Evolutionary conservation across 495 filamentous ascomycete species (phyloP).

Genomic region (Penicillium mononematosum): DNA sequence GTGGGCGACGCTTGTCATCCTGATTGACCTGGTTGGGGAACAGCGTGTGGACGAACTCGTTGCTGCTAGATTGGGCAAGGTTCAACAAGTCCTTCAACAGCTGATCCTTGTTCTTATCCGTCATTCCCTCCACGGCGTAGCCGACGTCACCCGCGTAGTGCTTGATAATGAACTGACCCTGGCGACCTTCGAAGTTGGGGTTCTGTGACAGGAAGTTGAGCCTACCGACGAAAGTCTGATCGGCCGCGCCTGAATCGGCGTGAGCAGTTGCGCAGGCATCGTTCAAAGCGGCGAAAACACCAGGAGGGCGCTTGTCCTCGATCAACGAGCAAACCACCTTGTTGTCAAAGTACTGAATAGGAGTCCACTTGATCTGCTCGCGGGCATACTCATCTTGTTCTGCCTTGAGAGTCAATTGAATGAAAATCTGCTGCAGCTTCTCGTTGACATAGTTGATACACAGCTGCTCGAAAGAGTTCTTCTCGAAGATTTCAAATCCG

Average conservation of each 20-base stretch:
- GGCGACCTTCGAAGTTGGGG: slow-evolving; percentile 85
- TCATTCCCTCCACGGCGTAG: slow-evolving; percentile 95
- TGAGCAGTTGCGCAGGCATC: slow-evolving; percentile 97
- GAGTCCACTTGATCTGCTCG: slow-evolving; percentile 97
- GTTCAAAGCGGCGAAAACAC: slow-evolving; percentile 94
- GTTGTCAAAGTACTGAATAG: slow-evolving; percentile 99
- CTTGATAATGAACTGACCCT: slow-evolving; percentile 97
- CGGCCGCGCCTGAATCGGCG: slow-evolving; percentile 89
- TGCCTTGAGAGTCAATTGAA: slow-evolving; percentile 92
- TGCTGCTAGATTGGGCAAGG: slow-evolving; percentile 78
- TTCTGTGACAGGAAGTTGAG: slow-evolving; percentile 85
- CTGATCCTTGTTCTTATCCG: slow-evolving; percentile 99
- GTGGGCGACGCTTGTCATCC: slow-evolving; percentile 90
- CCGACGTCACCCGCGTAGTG: slow-evolving; percentile 98
- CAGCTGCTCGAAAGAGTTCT: slow-evolving; percentile 98
- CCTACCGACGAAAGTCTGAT: slow-evolving; percentile 91
- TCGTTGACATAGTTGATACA: slow-evolving; percentile 99
- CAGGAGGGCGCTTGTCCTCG: slow-evolving; percentile 86
- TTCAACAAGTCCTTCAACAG: slow-evolving; percentile 91
- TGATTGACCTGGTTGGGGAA: slow-evolving; percentile 95
- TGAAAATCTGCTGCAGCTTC: slow-evolving; percentile 99
- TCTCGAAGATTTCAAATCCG: slow-evolving; percentile 99
- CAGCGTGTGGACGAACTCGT: slow-evolving; percentile 77
- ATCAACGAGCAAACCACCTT: slow-evolving; percentile 98
- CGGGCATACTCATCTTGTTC: slow-evolving; percentile 98